Base-by-base conservation (phyloP, 108 stramenopile species). In the Cylindrotheca fusiformis region DNA sequence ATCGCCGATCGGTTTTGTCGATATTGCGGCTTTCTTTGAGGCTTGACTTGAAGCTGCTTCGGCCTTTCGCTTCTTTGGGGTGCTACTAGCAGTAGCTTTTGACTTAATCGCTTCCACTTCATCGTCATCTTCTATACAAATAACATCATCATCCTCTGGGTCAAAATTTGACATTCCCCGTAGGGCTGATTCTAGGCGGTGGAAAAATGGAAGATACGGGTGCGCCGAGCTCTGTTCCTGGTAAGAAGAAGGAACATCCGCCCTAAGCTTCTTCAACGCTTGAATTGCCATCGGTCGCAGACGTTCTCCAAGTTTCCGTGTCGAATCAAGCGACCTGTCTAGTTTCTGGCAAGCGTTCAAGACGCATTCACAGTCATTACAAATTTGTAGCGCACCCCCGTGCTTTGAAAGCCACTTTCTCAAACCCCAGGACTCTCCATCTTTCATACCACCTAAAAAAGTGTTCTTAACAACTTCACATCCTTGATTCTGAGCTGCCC, bases 191-290 rank as follows among this genome's bases (percentile, higher is more conserved):
- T 93, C 92, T 12, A 93, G 70, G 23, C 92, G 68, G 72, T 93
- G 92, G 63, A 90, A 93, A 63, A 93, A 93, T 14, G 92, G 92
- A 23, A 93, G 74, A 49, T 93, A 93, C 19, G 92, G 92, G 82
- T 93, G 92, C 0, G 92, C 92, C 23, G 85, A 64, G 51, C 85
- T 87, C 18, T 74, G 69, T 61, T 90, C 92, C 67, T 93, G 92
- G 67, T 93, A 93, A 18, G 92, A 89, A 30, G 76, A 56, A 2
- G 92, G 92, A n/a, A 93, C 83, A 53, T 88, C 92, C 27, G 68
- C 74, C 66, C 83, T 88, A 45, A 93, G 51, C 55, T 80, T 55
- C 17, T 80, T 79, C 23, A 83, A 60, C 1, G 86, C 79, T 52
- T 74, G 65, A 46, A 75, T 62, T 0, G 88, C 88, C 62, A 85